Percentiles rank a stretch among this genome's conserved stretches.
These are phyloP conservation scores for Aristolochia californica DNA, from an alignment of 164 flowering plant genomes.

Conservation along the genomic window DNA sequence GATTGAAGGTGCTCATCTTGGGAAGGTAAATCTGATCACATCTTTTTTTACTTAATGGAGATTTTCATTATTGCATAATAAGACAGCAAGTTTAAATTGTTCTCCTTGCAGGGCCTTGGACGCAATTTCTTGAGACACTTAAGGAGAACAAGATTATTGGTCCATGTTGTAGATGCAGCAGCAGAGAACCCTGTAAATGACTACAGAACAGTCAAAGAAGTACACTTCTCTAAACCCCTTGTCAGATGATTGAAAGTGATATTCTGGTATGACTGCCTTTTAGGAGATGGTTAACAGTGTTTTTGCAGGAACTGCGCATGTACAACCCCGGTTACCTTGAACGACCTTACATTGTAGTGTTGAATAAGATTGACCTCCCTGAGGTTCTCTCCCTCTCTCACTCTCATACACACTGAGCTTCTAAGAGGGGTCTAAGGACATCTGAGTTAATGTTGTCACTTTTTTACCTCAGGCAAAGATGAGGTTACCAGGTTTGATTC, in stretches of 20 bases:
- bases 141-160: slow-evolving; percentile 79
- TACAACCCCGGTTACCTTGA: slow-evolving; percentile 93
- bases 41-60: background rate
- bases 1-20: slow-evolving; percentile 96
- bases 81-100: slow-evolving; percentile 1
- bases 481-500: slow-evolving; percentile 47
- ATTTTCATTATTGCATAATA: background rate
- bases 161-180: slow-evolving; percentile 95
- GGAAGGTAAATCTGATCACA: slow-evolving; percentile 50
- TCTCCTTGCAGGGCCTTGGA: slow-evolving; percentile 74
- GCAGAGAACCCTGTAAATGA: slow-evolving; percentile 72
- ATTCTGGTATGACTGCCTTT: background rate
- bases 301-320: slow-evolving; percentile 84
- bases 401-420: background rate
- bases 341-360: slow-evolving; percentile 78
- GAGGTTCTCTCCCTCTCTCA: slow-evolving; percentile 31
- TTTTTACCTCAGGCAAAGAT: slow-evolving; percentile 45
- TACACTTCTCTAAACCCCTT: slow-evolving; percentile 14
- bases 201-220: slow-evolving; percentile 86
- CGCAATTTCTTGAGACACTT: slow-evolving; percentile 93
- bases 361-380: slow-evolving; percentile 90
- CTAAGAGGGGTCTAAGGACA: too few species aligned
- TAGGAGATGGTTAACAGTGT: background rate
- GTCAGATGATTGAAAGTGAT: background rate
- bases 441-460: background rate